Conservation (phyloP, 768 basidiomycete species). For the Omphalotus guepiniiformis region DNA sequence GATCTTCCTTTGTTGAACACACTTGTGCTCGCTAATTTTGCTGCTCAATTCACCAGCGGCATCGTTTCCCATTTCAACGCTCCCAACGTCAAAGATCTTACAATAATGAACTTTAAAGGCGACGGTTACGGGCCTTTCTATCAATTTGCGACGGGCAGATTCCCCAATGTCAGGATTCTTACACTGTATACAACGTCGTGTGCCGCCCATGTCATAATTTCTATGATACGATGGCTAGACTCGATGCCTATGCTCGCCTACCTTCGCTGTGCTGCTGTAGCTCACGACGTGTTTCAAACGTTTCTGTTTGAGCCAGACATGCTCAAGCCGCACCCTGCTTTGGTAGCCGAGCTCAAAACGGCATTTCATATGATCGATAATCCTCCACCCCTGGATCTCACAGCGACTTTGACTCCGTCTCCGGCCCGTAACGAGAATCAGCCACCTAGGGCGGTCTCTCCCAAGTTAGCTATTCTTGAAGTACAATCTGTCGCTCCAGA, state of each 20-base stretch:
- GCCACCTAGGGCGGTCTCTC: slow-evolving; percentile 26
- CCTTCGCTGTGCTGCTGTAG: slow-evolving; percentile 44
- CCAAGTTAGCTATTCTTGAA: slow-evolving; percentile 12
- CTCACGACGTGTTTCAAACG: slow-evolving; percentile 37
- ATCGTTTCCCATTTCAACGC: slow-evolving; percentile 47
- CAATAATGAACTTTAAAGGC: slow-evolving; percentile 49
- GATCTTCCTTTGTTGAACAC: slow-evolving; percentile 44
- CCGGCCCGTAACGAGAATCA: not conserved
- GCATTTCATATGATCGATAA: not conserved
- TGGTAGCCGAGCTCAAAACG: slow-evolving; percentile 3
- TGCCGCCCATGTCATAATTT: slow-evolving; percentile 18
- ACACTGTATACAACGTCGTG: slow-evolving; percentile 43
- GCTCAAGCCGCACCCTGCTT: slow-evolving; percentile 6
- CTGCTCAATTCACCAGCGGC: slow-evolving; percentile 41
- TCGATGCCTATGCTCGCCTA: slow-evolving; percentile 55
- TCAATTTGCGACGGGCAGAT: slow-evolving; percentile 39
- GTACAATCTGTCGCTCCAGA: slow-evolving; percentile 6
- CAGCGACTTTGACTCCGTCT: not conserved
- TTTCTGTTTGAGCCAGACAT: slow-evolving; percentile 40
- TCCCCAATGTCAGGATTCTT: slow-evolving; percentile 50
- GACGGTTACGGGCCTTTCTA: slow-evolving; percentile 50
- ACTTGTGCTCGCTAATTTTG: slow-evolving; percentile 57
- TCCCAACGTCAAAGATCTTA: slow-evolving; percentile 54
- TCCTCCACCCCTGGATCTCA: not conserved
- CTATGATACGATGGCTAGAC: slow-evolving; percentile 47